Evolutionary conservation across 2,329 filamentous ascomycete genomes (phyloP), one percentile per base, ranked within the genome.

Genomic region (Clathrospora elynae): DNA sequence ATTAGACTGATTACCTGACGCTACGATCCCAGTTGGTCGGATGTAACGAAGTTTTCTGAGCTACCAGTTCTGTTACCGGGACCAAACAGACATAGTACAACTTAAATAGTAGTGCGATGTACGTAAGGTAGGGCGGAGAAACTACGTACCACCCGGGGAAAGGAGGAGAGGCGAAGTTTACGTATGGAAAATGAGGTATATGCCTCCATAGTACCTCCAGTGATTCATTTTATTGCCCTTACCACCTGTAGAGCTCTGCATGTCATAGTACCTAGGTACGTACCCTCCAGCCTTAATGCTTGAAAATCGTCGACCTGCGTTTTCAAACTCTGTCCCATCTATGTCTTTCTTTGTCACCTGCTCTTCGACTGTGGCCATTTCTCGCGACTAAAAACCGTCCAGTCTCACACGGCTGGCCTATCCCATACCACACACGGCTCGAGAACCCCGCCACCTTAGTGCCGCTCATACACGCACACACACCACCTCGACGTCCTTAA

Each of bases 81-180:
- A 39, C 51, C 55, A 40, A 48, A 45, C 42, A 54, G 42, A 39
- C 36, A 42, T 38, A 44, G 41, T 42, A 47, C 22, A 42, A 42
- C 30, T 32, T 49, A 42, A 36, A 46, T 43, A 19, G 33, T 48
- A 48, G 39, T 50, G 42, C 53, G 51, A 46, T 40, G 40, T 26
- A 16, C 33, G 33, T 44, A 53, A 44, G 41, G 45, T 61, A 49
- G 50, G 50, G 50, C 42, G 22, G 44, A 48, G 42, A 32, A 44
- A 43, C 42, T 53, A 41, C 37, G 40, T 47, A 46, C 42, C 43
- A 46, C 42, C 35, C 55, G 50, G 51, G 46, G 44, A 57, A 46
- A 59, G 29, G 57, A 59, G 55, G 56, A 59, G 55, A 56, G 6
- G 54, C 51, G 53, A 55, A 43, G 24, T 45, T 20, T 44, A 51